Evolutionary conservation across 2,329 filamentous ascomycete genomes (phyloP), one percentile per base, ranked within the genome.

Genomic region (Fusarium armeniacum): DNA sequence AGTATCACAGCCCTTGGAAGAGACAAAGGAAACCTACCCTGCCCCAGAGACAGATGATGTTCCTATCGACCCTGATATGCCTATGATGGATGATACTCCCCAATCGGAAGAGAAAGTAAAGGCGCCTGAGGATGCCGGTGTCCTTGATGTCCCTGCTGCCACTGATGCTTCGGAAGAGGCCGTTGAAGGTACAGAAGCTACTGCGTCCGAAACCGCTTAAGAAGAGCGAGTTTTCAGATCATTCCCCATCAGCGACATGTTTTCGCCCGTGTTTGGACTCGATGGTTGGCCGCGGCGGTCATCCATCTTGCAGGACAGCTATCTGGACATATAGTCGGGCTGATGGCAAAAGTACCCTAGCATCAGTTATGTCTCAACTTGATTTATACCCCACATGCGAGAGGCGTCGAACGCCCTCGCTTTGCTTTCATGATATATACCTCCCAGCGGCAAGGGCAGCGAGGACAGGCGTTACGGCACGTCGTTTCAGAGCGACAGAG

Each of bases 341-440:
- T 62, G 60, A 60, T 57, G 52, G 52, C 45, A 45, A 32, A 56
- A 58, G 54, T 50, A 54, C 57, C 47, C 64, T 61, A 45, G 47
- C 73, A 74, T 66, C 64, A 60, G 52, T 75, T 60, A 74, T 62
- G 69, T 71, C 59, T 72, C 56, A 60, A 63, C 70, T 72, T 71
- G 70, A 69, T 74, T 71, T 77, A 77, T 77, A 77, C 75, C 75
- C 61, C 65, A 53, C 52, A 55, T 71, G 65, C 65, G 65, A 74
- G 58, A 71, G 67, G 70, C 71, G 65, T 73, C 54, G 45, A 45
- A 53, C 65, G 63, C 62, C 24, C 58, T 67, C 57, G 58, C 56
- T 63, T 74, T 75, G 59, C 49, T 74, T 74, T 74, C 62, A 69
- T 70, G 59, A 71, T 65, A 67, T 65, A 67, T 63, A 74, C 65